These are phyloP conservation scores for Lecanoromycetidae sp. DNA, from an alignment of 2,329 filamentous ascomycete species.

Conservation along the genomic window DNA sequence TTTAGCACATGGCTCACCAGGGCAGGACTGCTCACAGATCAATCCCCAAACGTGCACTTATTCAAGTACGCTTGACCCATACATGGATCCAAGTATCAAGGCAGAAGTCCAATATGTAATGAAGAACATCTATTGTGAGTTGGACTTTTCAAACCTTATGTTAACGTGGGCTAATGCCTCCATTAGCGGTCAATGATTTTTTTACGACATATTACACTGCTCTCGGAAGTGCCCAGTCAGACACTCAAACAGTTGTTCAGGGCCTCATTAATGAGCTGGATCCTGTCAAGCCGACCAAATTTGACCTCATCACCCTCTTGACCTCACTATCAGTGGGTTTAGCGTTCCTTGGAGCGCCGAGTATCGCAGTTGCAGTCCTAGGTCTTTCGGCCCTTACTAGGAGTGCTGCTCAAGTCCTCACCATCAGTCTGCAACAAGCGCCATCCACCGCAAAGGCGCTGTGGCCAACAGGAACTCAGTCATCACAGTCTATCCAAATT, in stretches of 20 bases:
- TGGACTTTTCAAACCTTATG: neutral
- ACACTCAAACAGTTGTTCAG: neutral
- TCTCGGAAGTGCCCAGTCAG: neutral
- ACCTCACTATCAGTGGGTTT: conserved; percentile 1
- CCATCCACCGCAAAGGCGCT: conserved; percentile 3
- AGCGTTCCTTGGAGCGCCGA: neutral
- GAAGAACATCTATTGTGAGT: conserved; percentile 11
- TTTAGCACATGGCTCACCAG: neutral
- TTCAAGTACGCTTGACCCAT: too few species aligned
- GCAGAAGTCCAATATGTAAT: conserved; percentile 12
- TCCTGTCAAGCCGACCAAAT: conserved; percentile 1
- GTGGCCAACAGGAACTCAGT: conserved; percentile 3
- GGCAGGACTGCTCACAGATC: neutral
- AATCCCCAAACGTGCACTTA: neutral
- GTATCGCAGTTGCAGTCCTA: too few species aligned
- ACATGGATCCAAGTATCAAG: conserved; percentile 1
- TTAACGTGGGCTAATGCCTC: too few species aligned
- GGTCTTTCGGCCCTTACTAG: neutral
- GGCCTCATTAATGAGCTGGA: conserved; percentile 4
- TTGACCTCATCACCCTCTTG: conserved; percentile 3
- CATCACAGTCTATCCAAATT: conserved; percentile 3
- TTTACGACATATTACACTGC: conserved; percentile 8
- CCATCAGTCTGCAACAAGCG: neutral
- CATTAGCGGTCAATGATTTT: conserved; percentile 4
- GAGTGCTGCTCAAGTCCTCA: neutral